Evolutionary conservation across 306 rosid species (phyloP), one percentile per base, ranked within the genome.

Genomic region (Ochetophila trinervis): DNA sequence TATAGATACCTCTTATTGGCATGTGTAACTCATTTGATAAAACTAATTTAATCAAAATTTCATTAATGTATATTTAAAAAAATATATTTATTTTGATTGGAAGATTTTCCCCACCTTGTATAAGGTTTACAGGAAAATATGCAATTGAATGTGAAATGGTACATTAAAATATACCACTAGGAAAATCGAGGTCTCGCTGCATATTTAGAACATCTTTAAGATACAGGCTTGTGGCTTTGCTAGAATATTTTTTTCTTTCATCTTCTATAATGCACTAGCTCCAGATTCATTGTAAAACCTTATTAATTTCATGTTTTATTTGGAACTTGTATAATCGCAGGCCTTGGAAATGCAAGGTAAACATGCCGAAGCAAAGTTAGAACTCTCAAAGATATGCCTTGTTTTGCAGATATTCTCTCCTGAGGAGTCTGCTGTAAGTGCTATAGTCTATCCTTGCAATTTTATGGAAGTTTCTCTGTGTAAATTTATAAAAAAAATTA

Each of bases 311-410:
- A 8, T 37, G 71, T 18, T 30, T 48, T 32, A 16, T 57, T 9
- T 27, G 63, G 10, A 18, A 48, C 66, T 64, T 20, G 16, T 69
- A 61, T 54, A 18, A 66, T 71, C 58, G 67, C 63, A 92, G 98
- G 98, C 98, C 67, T 66, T 82, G 76, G 88, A 85, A 76, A 85
- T 92, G 83, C 98, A 92, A 87, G 93, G 84, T 24, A 84, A 86
- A 62, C 86, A 82, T 65, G 83, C 76, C 48, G 95, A 89, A 50
- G 85, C 95, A 67, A 63, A 70, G 68, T 69, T 61, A 19, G 98
- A 92, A 81, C 73, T 92, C 75, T 84, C 95, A 74, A 89, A 92
- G 75, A 84, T 87, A 56, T 89, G 96, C 84, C 90, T 68, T 42
- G 42, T 87, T 54, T 81, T 81, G 67, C 80, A 68, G 55, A 82